Base-by-base conservation (phyloP, 129 eudicot species). In the Centaurea solstitialis region DNA sequence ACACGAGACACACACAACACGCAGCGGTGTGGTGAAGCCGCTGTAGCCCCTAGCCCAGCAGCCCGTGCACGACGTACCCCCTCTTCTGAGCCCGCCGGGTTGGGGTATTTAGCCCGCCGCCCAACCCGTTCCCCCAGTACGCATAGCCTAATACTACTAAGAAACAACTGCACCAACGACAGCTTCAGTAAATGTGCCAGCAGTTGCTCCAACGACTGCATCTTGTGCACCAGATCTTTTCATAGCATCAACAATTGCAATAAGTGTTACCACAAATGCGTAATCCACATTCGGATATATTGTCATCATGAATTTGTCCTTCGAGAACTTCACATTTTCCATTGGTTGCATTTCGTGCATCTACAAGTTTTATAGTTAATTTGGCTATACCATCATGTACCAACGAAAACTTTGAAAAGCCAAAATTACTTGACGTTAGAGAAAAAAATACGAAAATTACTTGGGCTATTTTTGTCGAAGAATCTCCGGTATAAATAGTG, bases 221-320 rank as follows among this genome's bases (percentile, higher is more conserved):
- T 13, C 45, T 37, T 70, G n/a, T 17, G 22, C 7, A 7, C 26
- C 43, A 2, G 68, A 26, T 43, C 6, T 74, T 74, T 74, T 74
- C 68, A 74, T 39, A 28, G 70, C 80, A 71, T 83, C 86, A 17
- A 88, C 84, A 21, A 88, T 83, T 40, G 82, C 89, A 4, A 88
- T 45, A 70, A 88, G 82, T 37, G 89, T 82, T 40, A 80, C 84
- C n/a, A 88, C 78, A 75, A 88, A 88, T 68, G 87, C 89, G 68
- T 83, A 80, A 72, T 88, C 92, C 9, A 83, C 84, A 24, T 86
- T 80, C 5, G 87, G 88, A 75, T 64, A 72, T 5, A 83, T 84
- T 1, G 91, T 88, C 73, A 88, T 87, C 22, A 80, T 77, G 61
- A 88, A 88, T 3, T 83, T 85, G 45, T 83, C 89, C 73, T 88